Evolutionary conservation across 306 rosid genomes (phyloP).

Genomic region (Lathyrus aphaca): DNA sequence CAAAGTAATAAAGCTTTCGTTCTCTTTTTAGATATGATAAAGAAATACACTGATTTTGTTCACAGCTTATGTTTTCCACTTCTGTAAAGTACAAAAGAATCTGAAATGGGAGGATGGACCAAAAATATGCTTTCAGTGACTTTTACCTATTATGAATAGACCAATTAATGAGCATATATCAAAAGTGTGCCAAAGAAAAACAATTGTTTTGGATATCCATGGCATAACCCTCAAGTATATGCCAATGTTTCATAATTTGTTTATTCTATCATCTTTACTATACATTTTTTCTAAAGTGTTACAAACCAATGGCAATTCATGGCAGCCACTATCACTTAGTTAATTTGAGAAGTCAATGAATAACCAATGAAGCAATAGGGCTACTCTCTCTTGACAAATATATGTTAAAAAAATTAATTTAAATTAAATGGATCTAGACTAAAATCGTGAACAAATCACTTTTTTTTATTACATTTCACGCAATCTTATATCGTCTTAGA

Average conservation of each 20-base stretch:
- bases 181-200: constrained; percentile 22
- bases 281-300: no score
- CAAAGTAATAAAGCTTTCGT: no score
- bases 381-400: no score
- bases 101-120: constrained; percentile 14
- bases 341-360: no score
- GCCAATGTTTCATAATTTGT: constrained; percentile 34
- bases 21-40: background rate
- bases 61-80: constrained; percentile 36
- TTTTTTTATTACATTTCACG: no score
- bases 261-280: constrained; percentile 30
- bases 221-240: constrained; percentile 41
- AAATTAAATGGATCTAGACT: no score
- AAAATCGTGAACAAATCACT: no score
- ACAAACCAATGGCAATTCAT: no score
- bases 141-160: constrained; percentile 12
- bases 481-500: no score
- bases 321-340: no score
- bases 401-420: no score
- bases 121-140: background rate
- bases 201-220: constrained; percentile 32
- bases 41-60: constrained; percentile 8
- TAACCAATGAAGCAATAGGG: no score
- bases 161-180: constrained; percentile 23
- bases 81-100: constrained; percentile 15